A percentile compares a stretch with the other conserved stretches of the same genome.
These are phyloP conservation scores for Urochloa ruziziensis DNA, from an alignment of 176 grass and related monocot species.

Conservation along the genomic window DNA sequence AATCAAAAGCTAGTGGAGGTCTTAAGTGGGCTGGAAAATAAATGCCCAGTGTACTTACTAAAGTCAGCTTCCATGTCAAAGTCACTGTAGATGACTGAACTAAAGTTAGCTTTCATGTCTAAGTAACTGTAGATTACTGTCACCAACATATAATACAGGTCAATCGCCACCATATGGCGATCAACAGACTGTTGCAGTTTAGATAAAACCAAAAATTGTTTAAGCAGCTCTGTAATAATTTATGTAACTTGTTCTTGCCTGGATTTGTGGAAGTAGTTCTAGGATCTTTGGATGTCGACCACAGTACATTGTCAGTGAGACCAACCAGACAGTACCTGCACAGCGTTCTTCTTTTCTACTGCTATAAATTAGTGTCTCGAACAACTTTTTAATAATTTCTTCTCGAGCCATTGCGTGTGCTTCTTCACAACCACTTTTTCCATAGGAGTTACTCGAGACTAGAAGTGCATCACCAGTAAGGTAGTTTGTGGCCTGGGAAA, in stretches of 20 bases:
- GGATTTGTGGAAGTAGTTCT: slow-evolving; percentile 87
- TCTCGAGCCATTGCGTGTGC: slow-evolving; percentile 57
- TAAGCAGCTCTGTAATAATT: background rate
- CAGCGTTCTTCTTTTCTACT: slow-evolving; percentile 95
- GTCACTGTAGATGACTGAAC: background rate
- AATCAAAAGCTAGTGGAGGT: background rate
- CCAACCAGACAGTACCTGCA: slow-evolving; percentile 91
- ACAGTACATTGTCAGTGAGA: slow-evolving; percentile 93
- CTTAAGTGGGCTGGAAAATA: background rate
- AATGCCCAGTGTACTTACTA: background rate
- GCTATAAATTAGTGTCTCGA: slow-evolving; percentile 82
- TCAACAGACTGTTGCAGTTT: background rate
- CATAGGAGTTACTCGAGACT: slow-evolving; percentile 31
- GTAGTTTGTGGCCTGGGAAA: slow-evolving; percentile 82
- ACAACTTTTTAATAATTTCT: slow-evolving; percentile 80
- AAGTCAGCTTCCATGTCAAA: slow-evolving; percentile 10
- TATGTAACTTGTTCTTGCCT: slow-evolving; percentile 41
- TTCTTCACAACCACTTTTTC: slow-evolving; percentile 58
- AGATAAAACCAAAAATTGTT: background rate
- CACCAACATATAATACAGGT: background rate
- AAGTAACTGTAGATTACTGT: background rate
- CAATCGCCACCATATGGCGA: background rate
- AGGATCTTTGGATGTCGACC: slow-evolving; percentile 86
- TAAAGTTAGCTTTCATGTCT: slow-evolving; percentile 10
- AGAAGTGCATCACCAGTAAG: slow-evolving; percentile 65